Conservation (phyloP, 2,329 filamentous ascomycete genomes). For the Calonectria honghensis region DNA sequence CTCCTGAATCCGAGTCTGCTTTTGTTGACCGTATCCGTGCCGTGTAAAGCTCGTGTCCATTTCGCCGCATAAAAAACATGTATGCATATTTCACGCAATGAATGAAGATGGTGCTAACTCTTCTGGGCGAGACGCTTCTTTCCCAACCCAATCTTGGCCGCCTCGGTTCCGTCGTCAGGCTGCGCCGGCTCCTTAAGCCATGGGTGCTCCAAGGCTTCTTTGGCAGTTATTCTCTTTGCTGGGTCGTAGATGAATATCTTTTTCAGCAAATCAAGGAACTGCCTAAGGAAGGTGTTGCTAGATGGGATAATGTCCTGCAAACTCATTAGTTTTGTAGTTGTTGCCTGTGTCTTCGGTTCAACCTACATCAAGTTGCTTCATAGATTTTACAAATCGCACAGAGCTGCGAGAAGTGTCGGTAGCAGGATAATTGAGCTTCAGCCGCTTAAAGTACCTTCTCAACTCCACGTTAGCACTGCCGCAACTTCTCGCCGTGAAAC, state of each 20-base stretch:
- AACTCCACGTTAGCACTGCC: not conserved
- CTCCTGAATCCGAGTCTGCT: not conserved
- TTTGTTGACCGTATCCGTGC: slow-evolving; percentile 13
- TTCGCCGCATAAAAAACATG: not conserved
- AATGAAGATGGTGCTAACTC: slow-evolving; percentile 11
- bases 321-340: slow-evolving; percentile 50
- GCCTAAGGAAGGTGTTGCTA: slow-evolving; percentile 74
- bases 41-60: slow-evolving; percentile 7
- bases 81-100: not conserved
- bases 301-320: slow-evolving; percentile 78
- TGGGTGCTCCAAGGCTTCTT: slow-evolving; percentile 78
- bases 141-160: slow-evolving; percentile 60
- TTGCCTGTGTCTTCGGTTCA: no score
- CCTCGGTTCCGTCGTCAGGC: slow-evolving; percentile 81
- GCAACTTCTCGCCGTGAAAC: no score
- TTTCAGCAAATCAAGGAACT: slow-evolving; percentile 78
- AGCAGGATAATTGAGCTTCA: slow-evolving; percentile 15
- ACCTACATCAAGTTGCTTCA: slow-evolving; percentile 18
- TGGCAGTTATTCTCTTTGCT: slow-evolving; percentile 78
- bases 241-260: slow-evolving; percentile 83
- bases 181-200: slow-evolving; percentile 62
- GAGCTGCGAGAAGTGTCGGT: slow-evolving; percentile 1
- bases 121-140: slow-evolving; percentile 16
- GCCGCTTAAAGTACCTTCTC: slow-evolving; percentile 9
- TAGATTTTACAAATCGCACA: slow-evolving; percentile 14